Evolutionary conservation across 2,329 filamentous ascomycete species (phyloP), one percentile per base, ranked within the genome.

Genomic region (Colletotrichum truncatum): DNA sequence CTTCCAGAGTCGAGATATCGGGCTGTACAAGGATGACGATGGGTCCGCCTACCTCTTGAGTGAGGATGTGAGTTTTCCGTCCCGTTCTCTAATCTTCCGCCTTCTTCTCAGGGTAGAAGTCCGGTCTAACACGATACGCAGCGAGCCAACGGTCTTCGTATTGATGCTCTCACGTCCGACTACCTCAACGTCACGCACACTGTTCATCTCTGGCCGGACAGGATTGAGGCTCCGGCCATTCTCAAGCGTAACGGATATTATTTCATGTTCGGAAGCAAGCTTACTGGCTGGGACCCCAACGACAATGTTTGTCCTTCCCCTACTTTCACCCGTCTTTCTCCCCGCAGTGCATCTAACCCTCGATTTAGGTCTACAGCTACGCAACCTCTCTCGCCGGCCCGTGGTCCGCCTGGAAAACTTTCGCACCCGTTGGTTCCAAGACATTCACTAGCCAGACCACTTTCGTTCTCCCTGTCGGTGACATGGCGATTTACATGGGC

Each of bases 391-490:
- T 91, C 1, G 76, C 80, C 0, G 87, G 88, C 0, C 87, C 87
- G 0, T 92, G 89, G 89, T 85, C 85, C 0, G 72, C 78, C 1
- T 91, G 88, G 86, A 77, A 79, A 2, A 83, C 82, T 1, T 90
- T 91, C 61, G 88, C 85, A 0, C 82, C 85, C 23, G 70, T 75
- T 0, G 88, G 87, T 1, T 81, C 83, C 10, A 82, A 78, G 49
- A 91, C 89, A 0, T 91, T 87, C 70, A 76, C 77, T n/a, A 87
- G 84, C 3, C 89, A 92, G 71, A 89, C 87, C 0, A 86, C 81
- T 23, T 90, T 82, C 70, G 80, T 91, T 36, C 80, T 91, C 1
- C 77, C 81, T 0, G 67, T 80, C 3, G 74, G 78, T 48, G 69
- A 70, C 51, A 75, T 76, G n/a, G 80, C 80, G 56, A 83, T 90